Base-by-base conservation (phyloP, 2,329 filamentous ascomycete genomes). In the Aspergillus neoniger region DNA sequence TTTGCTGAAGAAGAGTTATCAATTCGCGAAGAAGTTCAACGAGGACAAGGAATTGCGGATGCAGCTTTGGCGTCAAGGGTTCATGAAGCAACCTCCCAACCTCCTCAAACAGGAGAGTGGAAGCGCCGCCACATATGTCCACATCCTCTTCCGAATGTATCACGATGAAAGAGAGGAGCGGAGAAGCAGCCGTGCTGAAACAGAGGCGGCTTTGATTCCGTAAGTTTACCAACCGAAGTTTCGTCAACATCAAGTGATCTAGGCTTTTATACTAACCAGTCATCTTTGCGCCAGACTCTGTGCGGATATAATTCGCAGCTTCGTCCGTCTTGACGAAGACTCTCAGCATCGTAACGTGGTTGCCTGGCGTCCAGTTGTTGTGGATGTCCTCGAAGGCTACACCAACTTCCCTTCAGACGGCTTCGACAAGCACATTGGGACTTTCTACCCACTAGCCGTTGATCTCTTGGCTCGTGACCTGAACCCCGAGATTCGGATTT, bases 81-180 rank as follows among this genome's bases (percentile, higher is more conserved):
- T 99, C 83, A 99, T 99, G 95, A 96, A 96, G 79, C 95, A 99
- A 74, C 94, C 95, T 15, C 95, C 95, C 2, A 99, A 99, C 71
- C 83, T 99, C 12, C 85, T 99, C 30, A 99, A 99, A 80, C 95
- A 99, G 75, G 95, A 99, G 79, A 91, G 87, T 63, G 94, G 95
- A 43, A 91, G 90, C 58, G 95, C 95, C 0, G 91, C 91, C 2
- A 97, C 96, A 1, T 99, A 99, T 74, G 92, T 99, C 38, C 90
- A 90, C 63, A 99, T 99, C 66, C 81, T 99, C 28, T 92, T 99
- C 79, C 86, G 95, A 53, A 99, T 99, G 95, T 99, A 96, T 77
- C 90, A 91, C 51, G 95, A 99, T 72, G 89, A 90, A 62, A 86
- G 89, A 39, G 88, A 90, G 7, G 93, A 97, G 77, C 86, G 95